phyloP scores from a whole-genome alignment of 2,329 filamentous ascomycete species.

The Daldinia sp. region DNA sequence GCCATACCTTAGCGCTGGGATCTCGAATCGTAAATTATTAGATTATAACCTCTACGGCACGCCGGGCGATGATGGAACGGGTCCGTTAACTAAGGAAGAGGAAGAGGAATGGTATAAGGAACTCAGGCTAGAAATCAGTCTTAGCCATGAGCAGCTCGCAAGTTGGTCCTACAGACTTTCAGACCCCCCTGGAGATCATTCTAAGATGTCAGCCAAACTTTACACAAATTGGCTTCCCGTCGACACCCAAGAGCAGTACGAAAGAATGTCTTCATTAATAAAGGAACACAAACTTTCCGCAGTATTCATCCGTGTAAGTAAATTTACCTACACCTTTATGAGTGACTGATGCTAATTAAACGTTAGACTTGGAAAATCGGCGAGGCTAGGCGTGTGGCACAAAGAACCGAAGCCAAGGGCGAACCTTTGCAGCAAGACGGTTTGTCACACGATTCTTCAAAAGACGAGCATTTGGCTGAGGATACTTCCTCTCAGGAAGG shows the following conservation, averaged over 20 bases:
- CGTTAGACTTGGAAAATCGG: conserved; percentile 20
- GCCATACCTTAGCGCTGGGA: conserved; percentile 2
- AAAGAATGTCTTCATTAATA: conserved; percentile 17
- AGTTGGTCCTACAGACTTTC: conserved; percentile 27
- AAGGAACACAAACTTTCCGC: conserved; percentile 3
- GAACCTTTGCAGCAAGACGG: not conserved
- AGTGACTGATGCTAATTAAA: not conserved
- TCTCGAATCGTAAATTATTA: conserved; percentile 3
- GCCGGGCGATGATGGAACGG: not conserved
- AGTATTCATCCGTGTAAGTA: conserved; percentile 25
- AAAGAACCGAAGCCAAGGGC: not conserved
- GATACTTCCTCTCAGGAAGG: not conserved
- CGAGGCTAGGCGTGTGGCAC: not conserved
- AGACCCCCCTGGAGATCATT: not conserved
- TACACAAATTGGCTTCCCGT: conserved; percentile 8
- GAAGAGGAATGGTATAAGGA: not conserved
- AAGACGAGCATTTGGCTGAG: not conserved
- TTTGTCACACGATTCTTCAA: not conserved
- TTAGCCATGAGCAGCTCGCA: conserved; percentile 3
- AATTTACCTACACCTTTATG: not conserved
- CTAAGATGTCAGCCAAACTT: not conserved
- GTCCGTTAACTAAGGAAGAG: not conserved
- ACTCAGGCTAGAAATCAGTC: not conserved
- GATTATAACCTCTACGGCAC: not conserved
- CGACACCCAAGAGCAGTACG: conserved; percentile 16